Base-by-base conservation (phyloP, 768 basidiomycete genomes). In the Pulveroboletus sp. region DNA sequence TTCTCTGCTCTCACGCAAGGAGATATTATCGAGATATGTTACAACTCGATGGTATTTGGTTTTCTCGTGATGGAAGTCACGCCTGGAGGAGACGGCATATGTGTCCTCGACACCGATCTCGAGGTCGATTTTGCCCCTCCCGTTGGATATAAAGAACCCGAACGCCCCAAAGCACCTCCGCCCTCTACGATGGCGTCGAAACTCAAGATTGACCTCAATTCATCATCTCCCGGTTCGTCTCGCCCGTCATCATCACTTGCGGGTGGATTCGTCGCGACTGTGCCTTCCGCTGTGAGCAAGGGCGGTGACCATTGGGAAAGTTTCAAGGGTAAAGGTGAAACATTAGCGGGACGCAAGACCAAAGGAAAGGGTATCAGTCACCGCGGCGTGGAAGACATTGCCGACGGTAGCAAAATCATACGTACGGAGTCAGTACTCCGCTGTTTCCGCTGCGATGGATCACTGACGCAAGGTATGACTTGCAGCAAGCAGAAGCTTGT, bases 121-220 rank as follows among this genome's bases (percentile, higher is more conserved):
- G 94, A 97, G 69, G 96, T 98, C 47, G 96, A 99, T 67, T 98
- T 98, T 63, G 96, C 89, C 1, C 72, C 93, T 1, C 95, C 95
- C 1, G 80, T 90, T 19, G 89, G 89, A 32, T 99, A 98, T 64
- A 87, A 93, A 30, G 96, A 98, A 65, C 96, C 96, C 2, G 86
- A 93, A 57, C 80, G 87, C 39, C 85, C 86, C 1, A 87, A 90
- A 58, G 81, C 92, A 3, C 78, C 81, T 3, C 83, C 92, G 0
- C 85, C 85, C 3, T 65, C 86, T 19, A 96, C 95, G 3, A 98
- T 99, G 95, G 93, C 93, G 3, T 88, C 87, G 26, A 98, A 97
- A 71, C 80, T 98, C 47, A 93, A 93, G 68, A 97, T 99, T 48
- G 93, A 99, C 66, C 71, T 92, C 26, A 82, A 86, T 62, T 87